phyloP scores from a whole-genome alignment of 257 asterid genomes.

The Verbascum thapsus region DNA sequence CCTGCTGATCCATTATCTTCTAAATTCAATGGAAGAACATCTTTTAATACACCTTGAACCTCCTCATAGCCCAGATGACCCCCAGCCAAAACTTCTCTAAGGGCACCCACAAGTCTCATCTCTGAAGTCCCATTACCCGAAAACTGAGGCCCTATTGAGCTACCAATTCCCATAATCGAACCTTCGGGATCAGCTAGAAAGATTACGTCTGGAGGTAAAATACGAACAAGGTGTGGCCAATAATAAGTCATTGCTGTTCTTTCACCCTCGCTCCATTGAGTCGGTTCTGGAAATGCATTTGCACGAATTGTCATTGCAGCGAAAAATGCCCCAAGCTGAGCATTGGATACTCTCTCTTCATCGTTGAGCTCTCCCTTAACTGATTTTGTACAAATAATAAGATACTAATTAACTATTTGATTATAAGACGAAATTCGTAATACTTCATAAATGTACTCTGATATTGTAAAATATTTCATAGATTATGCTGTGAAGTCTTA shows the following conservation, averaged over 20 bases:
- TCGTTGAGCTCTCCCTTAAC: conserved; percentile 77
- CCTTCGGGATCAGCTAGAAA: conserved; percentile 97
- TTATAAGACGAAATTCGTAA: conserved; percentile 2
- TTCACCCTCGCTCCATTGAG: conserved; percentile 99
- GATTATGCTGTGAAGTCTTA: not conserved
- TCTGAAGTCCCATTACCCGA: conserved; percentile 77
- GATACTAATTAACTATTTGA: conserved; percentile 11
- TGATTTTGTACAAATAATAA: conserved; percentile 33
- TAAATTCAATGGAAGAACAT: conserved; percentile 61
- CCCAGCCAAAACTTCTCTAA: conserved; percentile 94
- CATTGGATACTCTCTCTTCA: conserved; percentile 77
- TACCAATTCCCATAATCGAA: conserved; percentile 76
- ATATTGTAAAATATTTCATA: not conserved
- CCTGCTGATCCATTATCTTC: conserved; percentile 37
- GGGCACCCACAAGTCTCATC: conserved; percentile 97
- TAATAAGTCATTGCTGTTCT: conserved; percentile 74
- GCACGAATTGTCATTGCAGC: conserved; percentile 96
- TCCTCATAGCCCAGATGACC: conserved; percentile 98
- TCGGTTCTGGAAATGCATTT: conserved; percentile 83
- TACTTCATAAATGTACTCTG: not conserved
- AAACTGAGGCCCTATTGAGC: conserved; percentile 77
- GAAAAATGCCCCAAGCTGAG: conserved; percentile 92
- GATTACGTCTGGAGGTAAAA: conserved; percentile 73
- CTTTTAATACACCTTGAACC: conserved; percentile 89
- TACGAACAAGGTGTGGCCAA: conserved; percentile 83